Conservation (phyloP, 78 protist species). For the Dictyostelium intermedium region DNA sequence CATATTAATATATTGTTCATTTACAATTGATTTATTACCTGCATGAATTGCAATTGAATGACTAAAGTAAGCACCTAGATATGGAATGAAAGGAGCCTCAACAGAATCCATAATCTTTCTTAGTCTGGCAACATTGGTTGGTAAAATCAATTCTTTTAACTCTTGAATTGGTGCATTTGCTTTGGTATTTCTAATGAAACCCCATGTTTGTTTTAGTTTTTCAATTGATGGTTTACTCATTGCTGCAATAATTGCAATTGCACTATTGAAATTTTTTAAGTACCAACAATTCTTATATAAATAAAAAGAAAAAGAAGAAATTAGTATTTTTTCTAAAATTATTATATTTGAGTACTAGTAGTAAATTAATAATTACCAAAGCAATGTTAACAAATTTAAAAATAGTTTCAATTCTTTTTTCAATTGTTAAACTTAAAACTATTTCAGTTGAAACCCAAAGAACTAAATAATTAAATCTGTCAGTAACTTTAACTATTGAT, state of each 20-base stretch:
- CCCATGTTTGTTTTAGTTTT: slow-evolving; percentile 59
- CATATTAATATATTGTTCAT: slow-evolving; percentile 35
- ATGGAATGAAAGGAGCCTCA: slow-evolving; percentile 55
- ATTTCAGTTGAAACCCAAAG: slow-evolving; percentile 71
- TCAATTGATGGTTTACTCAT: slow-evolving; percentile 56
- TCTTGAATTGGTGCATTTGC: slow-evolving; percentile 38
- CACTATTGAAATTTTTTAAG: slow-evolving; percentile 60
- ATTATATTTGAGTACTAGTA: too few relatives aligned
- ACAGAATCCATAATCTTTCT: slow-evolving; percentile 57
- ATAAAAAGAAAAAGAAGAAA: background rate
- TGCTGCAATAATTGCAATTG: slow-evolving; percentile 69
- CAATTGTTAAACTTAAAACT: background rate
- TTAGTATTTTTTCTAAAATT: background rate
- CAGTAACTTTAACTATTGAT: slow-evolving; percentile 6
- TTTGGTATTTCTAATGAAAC: slow-evolving; percentile 12
- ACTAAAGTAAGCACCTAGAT: slow-evolving; percentile 45
- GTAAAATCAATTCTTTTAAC: slow-evolving; percentile 47
- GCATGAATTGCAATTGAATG: slow-evolving; percentile 48
- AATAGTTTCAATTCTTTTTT: slow-evolving; percentile 30
- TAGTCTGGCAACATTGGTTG: background rate
- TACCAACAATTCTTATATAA: slow-evolving; percentile 56
- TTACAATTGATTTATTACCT: slow-evolving; percentile 54
- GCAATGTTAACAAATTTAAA: slow-evolving; percentile 76
- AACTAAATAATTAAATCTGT: slow-evolving; percentile 32
- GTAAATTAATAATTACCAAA: background rate